Conservation (phyloP, 306 rosid species). For the Prunus mongolica region DNA sequence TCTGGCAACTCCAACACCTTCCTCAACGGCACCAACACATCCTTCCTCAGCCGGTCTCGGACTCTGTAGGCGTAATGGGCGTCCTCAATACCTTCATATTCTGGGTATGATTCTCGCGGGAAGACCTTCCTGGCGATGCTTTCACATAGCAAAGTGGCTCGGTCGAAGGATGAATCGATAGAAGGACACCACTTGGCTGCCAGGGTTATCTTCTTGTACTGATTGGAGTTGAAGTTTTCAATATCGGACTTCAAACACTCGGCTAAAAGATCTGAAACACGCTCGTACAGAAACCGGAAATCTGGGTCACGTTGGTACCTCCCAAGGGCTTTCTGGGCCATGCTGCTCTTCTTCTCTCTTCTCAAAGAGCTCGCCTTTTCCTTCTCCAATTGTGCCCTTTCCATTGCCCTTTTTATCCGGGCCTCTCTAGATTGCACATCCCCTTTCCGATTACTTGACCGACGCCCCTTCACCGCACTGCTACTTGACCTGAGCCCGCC, state of each 20-base stretch:
- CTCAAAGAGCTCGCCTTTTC: slow-evolving; percentile 35
- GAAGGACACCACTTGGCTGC: slow-evolving; percentile 90
- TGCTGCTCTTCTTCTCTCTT: slow-evolving; percentile 30
- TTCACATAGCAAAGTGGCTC: slow-evolving; percentile 55
- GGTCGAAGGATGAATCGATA: slow-evolving; percentile 60
- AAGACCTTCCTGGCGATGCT: slow-evolving; percentile 57
- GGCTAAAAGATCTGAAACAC: slow-evolving; percentile 50
- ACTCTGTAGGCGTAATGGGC: slow-evolving; percentile 65
- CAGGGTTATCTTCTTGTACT: slow-evolving; percentile 35
- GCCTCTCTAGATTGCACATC: not conserved
- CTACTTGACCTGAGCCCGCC: not conserved
- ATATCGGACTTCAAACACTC: slow-evolving; percentile 48
- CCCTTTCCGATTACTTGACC: slow-evolving; percentile 16
- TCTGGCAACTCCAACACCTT: slow-evolving; percentile 67
- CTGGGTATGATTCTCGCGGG: slow-evolving; percentile 36
- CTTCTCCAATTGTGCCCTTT: slow-evolving; percentile 18
- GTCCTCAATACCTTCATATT: slow-evolving; percentile 58
- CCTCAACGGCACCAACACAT: slow-evolving; percentile 58
- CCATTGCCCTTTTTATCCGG: not conserved
- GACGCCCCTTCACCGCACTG: not conserved
- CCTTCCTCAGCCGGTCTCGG: slow-evolving; percentile 62
- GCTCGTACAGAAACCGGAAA: slow-evolving; percentile 41
- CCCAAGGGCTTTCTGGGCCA: slow-evolving; percentile 55
- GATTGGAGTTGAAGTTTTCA: slow-evolving; percentile 30
- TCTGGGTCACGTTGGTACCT: slow-evolving; percentile 33